Evolutionary conservation across 192 early-diverging fungal genomes (phyloP), one percentile per base, ranked within the genome.

Genomic region (Lobosporangium transversale): DNA sequence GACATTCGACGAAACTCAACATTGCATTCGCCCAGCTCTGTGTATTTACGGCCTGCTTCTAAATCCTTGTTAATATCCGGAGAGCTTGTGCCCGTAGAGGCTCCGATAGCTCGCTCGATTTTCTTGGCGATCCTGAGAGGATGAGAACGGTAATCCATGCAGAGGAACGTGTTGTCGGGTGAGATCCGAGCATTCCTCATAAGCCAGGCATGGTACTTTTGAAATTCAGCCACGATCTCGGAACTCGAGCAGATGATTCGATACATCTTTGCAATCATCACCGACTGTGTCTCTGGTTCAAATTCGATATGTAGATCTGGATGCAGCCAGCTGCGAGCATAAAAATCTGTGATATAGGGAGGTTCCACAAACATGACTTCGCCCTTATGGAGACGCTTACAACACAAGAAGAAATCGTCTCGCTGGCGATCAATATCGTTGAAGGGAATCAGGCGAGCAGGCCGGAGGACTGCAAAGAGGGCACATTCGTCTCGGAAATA

Each of bases 1-100:
- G 71, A 76, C 71, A 76, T 76, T 15, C 64, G 31, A 10, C 71
- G 48, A 36, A 76, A 76, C 35, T 76, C 71, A 29, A 76, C 61
- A 31, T 66, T 56, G 29, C 71, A 76, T 21, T 66, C 64, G 2
- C 71, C 71, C 26, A 76, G 18, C 32, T 60, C 62, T 1, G 50
- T 66, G 43, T 54, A 66, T 20, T 53, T 47, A 44, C 71, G 63
- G 5, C 62, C 64, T 0, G 44, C 71, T 44, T 56, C 58, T 14
- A 61, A 33, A 43, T 17, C 24, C 58, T 24, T 53, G 9, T 40
- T 14, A 7, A 40, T 40, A 40, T 40, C 37, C 37, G 14, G 7
- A 40, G 8, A 10, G 20, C 21, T 18, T n/a, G 52, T 3, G 9
- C 33, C 2, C 35, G 11, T 6, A 33, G 36, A 15, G 17, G 24